A percentile compares a stretch with the other conserved stretches of the same genome.
phyloP scores from a whole-genome alignment of 75 land plant genomes.

The Sequoiadendron giganteum region DNA sequence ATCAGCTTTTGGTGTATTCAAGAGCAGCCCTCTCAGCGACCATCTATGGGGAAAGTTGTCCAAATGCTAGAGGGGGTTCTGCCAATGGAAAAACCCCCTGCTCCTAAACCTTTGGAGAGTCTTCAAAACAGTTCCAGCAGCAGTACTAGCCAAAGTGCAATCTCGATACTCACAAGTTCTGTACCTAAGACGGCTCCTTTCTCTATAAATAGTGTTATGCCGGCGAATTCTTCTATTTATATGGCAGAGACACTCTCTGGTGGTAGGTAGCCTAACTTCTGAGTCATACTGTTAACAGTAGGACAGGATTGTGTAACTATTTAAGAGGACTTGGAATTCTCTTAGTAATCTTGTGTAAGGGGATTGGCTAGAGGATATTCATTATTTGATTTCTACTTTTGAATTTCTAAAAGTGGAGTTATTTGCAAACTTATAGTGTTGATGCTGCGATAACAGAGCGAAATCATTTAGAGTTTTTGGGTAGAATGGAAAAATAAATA shows the following conservation, averaged over 20 bases:
- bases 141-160: slow-evolving; percentile 18
- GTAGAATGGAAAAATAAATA: background rate
- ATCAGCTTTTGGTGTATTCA: slow-evolving; percentile 88
- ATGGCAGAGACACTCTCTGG: slow-evolving; percentile 3
- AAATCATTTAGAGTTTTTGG: background rate
- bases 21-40: slow-evolving; percentile 75
- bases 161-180: slow-evolving; percentile 30
- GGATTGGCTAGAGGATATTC: background rate
- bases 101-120: background rate
- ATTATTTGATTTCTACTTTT: background rate
- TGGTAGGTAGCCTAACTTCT: background rate
- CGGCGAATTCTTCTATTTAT: background rate
- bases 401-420: background rate
- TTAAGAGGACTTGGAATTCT: background rate
- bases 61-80: slow-evolving; percentile 76
- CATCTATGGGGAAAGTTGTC: slow-evolving; percentile 81
- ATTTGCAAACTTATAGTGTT: background rate
- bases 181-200: slow-evolving; percentile 26
- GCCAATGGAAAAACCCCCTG: slow-evolving; percentile 51
- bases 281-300: background rate
- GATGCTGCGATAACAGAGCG: background rate
- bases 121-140: slow-evolving; percentile 19
- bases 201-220: slow-evolving; percentile 3
- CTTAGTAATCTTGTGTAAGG: background rate
- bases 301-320: background rate